Evolutionary conservation across 2,329 filamentous ascomycete species (phyloP).

Genomic region (Pseudogymnoascus sp.): DNA sequence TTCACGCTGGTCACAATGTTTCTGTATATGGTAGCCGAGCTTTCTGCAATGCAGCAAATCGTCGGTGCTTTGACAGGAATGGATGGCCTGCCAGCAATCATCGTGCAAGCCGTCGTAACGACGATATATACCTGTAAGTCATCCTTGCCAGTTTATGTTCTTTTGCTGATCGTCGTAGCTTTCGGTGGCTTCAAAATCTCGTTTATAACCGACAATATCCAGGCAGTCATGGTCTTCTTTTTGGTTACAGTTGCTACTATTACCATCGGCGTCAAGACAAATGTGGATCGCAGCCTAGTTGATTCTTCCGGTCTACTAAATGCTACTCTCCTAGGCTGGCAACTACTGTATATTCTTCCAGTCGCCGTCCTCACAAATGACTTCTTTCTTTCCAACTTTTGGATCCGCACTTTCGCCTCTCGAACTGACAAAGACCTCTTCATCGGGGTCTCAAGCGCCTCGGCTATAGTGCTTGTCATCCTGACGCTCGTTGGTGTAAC

Average conservation of each 20-base stretch:
- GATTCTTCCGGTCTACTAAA: constrained; percentile 62
- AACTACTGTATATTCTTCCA: constrained; percentile 76
- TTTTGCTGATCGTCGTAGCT: constrained; percentile 37
- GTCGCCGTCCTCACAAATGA: constrained; percentile 76
- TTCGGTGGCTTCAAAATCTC: constrained; percentile 77
- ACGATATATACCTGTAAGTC: constrained; percentile 71
- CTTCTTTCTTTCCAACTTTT: constrained; percentile 79
- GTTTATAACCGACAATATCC: constrained; percentile 75
- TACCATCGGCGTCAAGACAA: constrained; percentile 65
- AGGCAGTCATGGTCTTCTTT: constrained; percentile 68
- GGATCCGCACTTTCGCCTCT: constrained; percentile 76
- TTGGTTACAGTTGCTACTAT: constrained; percentile 69
- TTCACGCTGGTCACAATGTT: constrained; percentile 76
- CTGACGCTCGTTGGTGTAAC: constrained; percentile 64
- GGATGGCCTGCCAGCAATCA: constrained; percentile 64
- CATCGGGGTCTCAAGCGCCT: constrained; percentile 64
- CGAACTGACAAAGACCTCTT: constrained; percentile 71
- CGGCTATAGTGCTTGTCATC: constrained; percentile 56
- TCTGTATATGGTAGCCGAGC: constrained; percentile 78
- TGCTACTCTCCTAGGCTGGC: constrained; percentile 67
- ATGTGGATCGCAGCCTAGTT: constrained; percentile 63
- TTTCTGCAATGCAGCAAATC: constrained; percentile 75
- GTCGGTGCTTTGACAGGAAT: constrained; percentile 66
- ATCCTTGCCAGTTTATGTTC: neutral
- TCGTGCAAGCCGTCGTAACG: constrained; percentile 69